These are phyloP conservation scores for Albizia julibrissin DNA, from an alignment of 306 rosid genomes.

Conservation along the genomic window DNA sequence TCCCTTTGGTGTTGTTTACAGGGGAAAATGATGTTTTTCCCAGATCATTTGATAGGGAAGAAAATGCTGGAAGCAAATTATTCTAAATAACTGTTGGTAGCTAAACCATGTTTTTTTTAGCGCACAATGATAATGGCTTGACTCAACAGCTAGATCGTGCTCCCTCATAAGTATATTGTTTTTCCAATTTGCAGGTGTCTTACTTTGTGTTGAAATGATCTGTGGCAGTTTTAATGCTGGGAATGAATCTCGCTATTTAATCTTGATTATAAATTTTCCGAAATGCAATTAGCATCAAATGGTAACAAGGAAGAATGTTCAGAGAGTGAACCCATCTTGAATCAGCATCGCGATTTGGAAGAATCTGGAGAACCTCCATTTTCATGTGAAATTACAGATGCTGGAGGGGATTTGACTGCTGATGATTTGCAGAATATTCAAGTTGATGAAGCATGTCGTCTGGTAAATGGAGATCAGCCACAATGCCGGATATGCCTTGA, in stretches of 20 bases:
- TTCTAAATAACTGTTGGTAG: neutral
- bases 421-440: constrained; percentile 47
- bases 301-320: constrained; percentile 57
- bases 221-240: constrained; percentile 46
- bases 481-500: constrained; percentile 99
- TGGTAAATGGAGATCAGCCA: constrained; percentile 69
- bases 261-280: constrained; percentile 53
- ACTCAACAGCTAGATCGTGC: neutral
- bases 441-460: constrained; percentile 59
- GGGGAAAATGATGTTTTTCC: neutral
- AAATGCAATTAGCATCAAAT: constrained; percentile 82
- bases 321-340: constrained; percentile 79
- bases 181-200: constrained; percentile 50
- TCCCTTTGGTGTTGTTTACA: neutral
- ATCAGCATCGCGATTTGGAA: constrained; percentile 50
- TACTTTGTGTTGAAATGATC: constrained; percentile 62
- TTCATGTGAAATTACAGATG: constrained; percentile 71
- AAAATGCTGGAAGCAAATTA: neutral
- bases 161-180: constrained; percentile 24
- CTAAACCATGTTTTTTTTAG: neutral
- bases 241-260: constrained; percentile 47
- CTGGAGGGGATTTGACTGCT: constrained; percentile 37
- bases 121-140: neutral
- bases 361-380: constrained; percentile 56
- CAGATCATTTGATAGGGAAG: neutral